A percentile compares a stretch with the other conserved stretches of the same genome.
phyloP scores from a whole-genome alignment of 257 asterid species.

The Capsicum chinense region DNA sequence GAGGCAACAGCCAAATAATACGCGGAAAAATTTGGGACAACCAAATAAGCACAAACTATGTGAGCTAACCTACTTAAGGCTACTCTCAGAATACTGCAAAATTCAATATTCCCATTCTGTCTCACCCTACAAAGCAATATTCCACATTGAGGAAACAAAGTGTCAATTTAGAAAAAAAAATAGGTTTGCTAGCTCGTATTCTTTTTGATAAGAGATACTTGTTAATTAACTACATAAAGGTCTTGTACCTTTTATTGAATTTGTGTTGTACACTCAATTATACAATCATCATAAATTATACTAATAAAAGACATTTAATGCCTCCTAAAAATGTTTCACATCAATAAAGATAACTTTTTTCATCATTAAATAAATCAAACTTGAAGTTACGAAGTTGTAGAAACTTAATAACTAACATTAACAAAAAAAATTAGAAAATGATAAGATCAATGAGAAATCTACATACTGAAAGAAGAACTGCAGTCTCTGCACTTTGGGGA shows the following conservation, averaged over 20 bases:
- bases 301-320: no score
- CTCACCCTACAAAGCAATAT: not conserved
- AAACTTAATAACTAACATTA: not conserved
- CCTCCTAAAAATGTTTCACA: not conserved
- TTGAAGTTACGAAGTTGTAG: not conserved
- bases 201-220: not conserved
- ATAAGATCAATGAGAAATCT: constrained; percentile 9
- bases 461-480: constrained; percentile 67
- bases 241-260: not conserved
- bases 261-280: not conserved
- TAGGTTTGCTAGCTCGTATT: not conserved
- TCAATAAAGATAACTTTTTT: not conserved
- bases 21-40: not conserved
- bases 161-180: not conserved
- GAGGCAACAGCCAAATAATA: not conserved
- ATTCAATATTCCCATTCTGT: not conserved
- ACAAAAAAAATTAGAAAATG: not conserved
- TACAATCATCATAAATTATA: not conserved
- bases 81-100: not conserved
- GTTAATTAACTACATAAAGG: not conserved
- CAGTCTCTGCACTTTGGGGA: constrained; percentile 65
- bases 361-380: not conserved
- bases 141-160: not conserved
- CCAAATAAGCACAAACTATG: not conserved
- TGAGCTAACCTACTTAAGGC: not conserved